Conservation (phyloP, 2,329 filamentous ascomycete species). For the Raffaelea deltoideospora region DNA sequence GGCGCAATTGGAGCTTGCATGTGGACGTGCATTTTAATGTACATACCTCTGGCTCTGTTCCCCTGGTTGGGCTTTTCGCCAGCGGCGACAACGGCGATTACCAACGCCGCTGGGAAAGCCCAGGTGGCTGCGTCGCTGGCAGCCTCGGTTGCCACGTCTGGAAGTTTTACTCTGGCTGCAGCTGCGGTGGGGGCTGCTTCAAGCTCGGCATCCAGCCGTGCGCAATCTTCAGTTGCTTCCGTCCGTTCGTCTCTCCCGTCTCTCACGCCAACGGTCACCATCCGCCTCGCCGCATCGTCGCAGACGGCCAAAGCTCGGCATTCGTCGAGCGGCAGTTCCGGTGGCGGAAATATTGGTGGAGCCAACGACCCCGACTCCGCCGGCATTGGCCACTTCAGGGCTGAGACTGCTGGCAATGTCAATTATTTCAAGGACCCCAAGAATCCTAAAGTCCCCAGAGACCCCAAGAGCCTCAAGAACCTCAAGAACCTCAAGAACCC, state of each 20-base stretch:
- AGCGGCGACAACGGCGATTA: background rate
- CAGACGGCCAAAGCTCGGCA: conserved; percentile 20
- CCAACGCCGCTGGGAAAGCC: no score
- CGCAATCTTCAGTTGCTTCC: no score
- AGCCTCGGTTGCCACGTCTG: no score
- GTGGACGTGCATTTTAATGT: conserved; percentile 1
- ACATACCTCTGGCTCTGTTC: background rate
- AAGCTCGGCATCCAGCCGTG: no score
- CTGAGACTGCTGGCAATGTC: no score
- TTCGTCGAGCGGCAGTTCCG: background rate
- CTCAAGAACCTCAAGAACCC: no score
- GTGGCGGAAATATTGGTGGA: background rate
- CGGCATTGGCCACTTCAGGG: background rate
- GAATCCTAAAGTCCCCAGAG: no score
- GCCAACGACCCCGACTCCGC: background rate
- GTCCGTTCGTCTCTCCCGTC: conserved; percentile 5
- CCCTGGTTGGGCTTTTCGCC: background rate
- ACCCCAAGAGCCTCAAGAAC: no score
- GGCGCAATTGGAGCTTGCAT: background rate
- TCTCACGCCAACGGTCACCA: conserved; percentile 14
- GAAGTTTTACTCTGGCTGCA: no score
- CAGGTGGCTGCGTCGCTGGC: no score
- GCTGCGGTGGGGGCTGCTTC: no score
- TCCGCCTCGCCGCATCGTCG: conserved; percentile 22
- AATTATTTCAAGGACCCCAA: no score